Evolutionary conservation across 2,329 filamentous ascomycete genomes (phyloP), one percentile per base, ranked within the genome.

Genomic region (Aspergillus sp.): DNA sequence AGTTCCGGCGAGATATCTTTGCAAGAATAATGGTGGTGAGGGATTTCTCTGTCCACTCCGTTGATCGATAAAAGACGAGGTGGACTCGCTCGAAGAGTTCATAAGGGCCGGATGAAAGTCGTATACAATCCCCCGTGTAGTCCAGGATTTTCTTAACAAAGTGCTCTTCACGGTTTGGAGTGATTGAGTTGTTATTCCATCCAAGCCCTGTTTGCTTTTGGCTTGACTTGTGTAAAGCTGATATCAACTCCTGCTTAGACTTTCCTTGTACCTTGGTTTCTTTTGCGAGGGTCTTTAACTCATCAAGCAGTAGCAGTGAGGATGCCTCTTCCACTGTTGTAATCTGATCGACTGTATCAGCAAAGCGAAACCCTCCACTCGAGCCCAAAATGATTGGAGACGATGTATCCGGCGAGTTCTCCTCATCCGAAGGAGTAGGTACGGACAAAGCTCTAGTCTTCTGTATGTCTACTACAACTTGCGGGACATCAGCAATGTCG

Each of bases 1-100:
- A 99, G 70, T 93, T 95, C 37, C 91, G 84, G 44, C 87, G 84
- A 2, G 93, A 90, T 57, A 96, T 96, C 62, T 93, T 93, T 7
- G 95, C 91, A 5, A 99, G 82, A 45, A 99, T 96, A 54, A 98
- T 93, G 0, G 93, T 93, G 1, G 91, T 98, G 14, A 99, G 79
- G 1, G 93, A 97, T 73, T 96, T 98, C 67, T 98, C 93, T 0
- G 93, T 96, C 95, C 95, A 99, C 71, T 96, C 90, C 0, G 91
- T 96, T 9, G 93, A 97, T 58, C 93, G 84, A 73, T 98, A 98
- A 73, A 97, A 99, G 27, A 99, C 92, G 2, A 99, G 79, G 76
- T 98, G 95, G 0, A 98, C 92, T 25, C 95, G 86, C 73, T 97
- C 92, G 67, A 99, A 99, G 0, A 99, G 82, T 67, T 87, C 91